Conservation (phyloP, 1,284 basidiomycete genomes). For the Cutaneotrichosporon cutaneum region DNA sequence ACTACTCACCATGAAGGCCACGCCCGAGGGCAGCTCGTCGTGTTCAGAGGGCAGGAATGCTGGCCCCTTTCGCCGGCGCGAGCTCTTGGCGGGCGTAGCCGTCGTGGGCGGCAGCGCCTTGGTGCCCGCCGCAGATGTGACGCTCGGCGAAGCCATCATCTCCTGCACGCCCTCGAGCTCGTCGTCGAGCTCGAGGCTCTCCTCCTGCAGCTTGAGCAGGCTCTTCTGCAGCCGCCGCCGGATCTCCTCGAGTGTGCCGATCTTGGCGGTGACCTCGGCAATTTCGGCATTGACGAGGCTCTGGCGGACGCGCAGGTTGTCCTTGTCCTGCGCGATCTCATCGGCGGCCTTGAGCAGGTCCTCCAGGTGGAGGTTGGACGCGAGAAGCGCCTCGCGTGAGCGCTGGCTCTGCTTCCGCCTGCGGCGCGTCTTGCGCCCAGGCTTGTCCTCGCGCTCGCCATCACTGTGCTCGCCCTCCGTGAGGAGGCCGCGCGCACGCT, state of each 20-base stretch:
- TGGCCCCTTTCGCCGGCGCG: slow-evolving; percentile 62
- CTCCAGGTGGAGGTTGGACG: slow-evolving; percentile 68
- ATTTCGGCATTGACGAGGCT: slow-evolving; percentile 81
- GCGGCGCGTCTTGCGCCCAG: slow-evolving; percentile 58
- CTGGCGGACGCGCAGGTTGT: slow-evolving; percentile 82
- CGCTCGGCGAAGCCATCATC: slow-evolving; percentile 62
- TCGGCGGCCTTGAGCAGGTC: slow-evolving; percentile 76
- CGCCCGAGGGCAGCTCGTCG: slow-evolving; percentile 86
- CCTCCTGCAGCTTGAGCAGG: slow-evolving; percentile 84
- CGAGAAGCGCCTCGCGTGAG: slow-evolving; percentile 64
- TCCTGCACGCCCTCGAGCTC: slow-evolving; percentile 87
- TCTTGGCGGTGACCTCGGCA: slow-evolving; percentile 80
- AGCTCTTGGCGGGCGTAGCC: slow-evolving; percentile 25
- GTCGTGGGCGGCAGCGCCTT: slow-evolving; percentile 39
- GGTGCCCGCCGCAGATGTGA: slow-evolving; percentile 44
- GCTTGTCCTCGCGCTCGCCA: slow-evolving; percentile 27
- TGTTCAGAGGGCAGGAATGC: slow-evolving; percentile 97
- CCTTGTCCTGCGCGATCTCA: slow-evolving; percentile 83
- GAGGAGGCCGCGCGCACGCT: slow-evolving; percentile 72
- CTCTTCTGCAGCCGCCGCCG: slow-evolving; percentile 77
- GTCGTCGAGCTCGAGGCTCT: slow-evolving; percentile 92
- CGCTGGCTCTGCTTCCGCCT: slow-evolving; percentile 63
- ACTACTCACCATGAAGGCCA: slow-evolving; percentile 88
- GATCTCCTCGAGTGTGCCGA: slow-evolving; percentile 78
- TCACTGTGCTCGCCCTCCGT: slow-evolving; percentile 28